Conservation (phyloP, 148 eudicot species). For the Vaccinium macrocarpon region DNA sequence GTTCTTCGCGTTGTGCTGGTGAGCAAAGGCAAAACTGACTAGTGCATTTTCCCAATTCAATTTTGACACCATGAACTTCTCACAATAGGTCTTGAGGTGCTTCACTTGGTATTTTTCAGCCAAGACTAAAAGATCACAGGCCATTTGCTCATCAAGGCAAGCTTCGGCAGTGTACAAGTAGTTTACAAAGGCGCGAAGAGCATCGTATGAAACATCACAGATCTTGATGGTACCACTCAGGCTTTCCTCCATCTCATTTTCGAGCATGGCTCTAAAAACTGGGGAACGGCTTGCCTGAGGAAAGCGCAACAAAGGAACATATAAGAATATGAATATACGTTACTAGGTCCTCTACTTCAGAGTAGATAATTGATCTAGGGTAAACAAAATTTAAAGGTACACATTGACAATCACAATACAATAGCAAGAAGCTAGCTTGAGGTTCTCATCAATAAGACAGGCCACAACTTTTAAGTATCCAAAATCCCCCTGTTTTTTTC, state of each 20-base stretch:
- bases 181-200: conserved; percentile 69
- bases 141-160: conserved; percentile 73
- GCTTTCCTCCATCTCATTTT: conserved; percentile 83
- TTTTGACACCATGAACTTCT: conserved; percentile 70
- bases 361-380: too few species aligned
- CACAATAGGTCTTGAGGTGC: conserved; percentile 73
- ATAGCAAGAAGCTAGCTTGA: neutral
- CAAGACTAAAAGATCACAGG: conserved; percentile 65
- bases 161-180: conserved; percentile 84
- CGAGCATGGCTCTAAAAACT: conserved; percentile 88
- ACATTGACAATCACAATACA: neutral
- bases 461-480: neutral
- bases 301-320: neutral
- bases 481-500: neutral
- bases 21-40: conserved; percentile 59
- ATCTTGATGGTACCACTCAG: conserved; percentile 80
- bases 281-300: conserved; percentile 81
- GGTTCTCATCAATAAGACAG: neutral
- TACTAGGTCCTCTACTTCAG: too few species aligned
- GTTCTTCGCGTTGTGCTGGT: conserved; percentile 66
- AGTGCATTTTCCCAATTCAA: conserved; percentile 73
- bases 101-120: conserved; percentile 87
- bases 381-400: too few species aligned
- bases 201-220: conserved; percentile 70
- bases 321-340: neutral